Evolutionary conservation across 768 basidiomycete species (phyloP).

Genomic region (Pleurotus djamor): DNA sequence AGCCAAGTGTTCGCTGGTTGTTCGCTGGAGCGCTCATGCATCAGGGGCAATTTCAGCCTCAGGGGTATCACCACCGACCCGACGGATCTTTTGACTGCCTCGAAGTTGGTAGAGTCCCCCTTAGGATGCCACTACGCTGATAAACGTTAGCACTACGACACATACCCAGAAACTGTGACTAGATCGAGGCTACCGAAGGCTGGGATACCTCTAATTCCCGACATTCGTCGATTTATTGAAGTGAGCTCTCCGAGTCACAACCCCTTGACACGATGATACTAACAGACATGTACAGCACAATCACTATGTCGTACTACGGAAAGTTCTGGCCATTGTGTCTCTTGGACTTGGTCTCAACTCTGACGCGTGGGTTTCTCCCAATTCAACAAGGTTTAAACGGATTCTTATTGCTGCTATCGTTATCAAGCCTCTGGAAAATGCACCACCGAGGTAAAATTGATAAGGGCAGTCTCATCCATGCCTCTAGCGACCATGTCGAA

Average conservation of each 20-base stretch:
- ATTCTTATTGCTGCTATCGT: background rate
- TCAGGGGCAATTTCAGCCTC: no score
- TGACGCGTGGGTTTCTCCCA: conserved; percentile 12
- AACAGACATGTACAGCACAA: conserved; percentile 9
- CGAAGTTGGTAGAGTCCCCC: conserved; percentile 11
- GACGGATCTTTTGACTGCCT: conserved; percentile 12
- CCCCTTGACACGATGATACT: background rate
- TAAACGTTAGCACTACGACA: conserved; percentile 8
- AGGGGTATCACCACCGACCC: conserved; percentile 11
- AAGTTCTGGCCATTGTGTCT: conserved; percentile 12
- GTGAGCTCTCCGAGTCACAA: background rate
- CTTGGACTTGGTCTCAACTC: conserved; percentile 10
- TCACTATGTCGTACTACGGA: conserved; percentile 13
- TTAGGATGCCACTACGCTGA: background rate
- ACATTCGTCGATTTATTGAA: conserved; percentile 13
- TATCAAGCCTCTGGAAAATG: conserved; percentile 11
- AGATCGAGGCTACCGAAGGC: conserved; percentile 8
- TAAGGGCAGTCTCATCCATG: conserved; percentile 5
- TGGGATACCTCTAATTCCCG: conserved; percentile 8
- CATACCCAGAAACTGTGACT: conserved; percentile 8
- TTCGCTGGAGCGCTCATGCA: background rate
- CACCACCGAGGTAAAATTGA: conserved; percentile 10
- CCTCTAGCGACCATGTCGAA: conserved; percentile 8
- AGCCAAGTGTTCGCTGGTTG: background rate
- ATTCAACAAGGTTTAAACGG: background rate